A percentile compares a stretch with the other conserved stretches of the same genome.
Conservation (phyloP, 2,329 filamentous ascomycete genomes). For the Blastomyces emzantsi region DNA sequence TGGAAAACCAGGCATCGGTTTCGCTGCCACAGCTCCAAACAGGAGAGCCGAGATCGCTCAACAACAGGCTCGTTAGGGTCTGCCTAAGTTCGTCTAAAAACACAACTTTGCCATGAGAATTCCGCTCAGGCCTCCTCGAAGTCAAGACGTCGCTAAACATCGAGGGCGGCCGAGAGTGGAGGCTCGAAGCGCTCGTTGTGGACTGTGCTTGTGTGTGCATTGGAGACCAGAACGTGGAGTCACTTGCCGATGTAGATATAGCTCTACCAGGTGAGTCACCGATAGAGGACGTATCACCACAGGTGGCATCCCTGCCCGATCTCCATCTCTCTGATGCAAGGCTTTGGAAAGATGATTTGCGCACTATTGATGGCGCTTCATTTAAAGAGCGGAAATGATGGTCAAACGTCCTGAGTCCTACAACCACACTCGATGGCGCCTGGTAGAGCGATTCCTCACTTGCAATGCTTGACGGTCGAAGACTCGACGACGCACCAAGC, state of each 20-base stretch:
- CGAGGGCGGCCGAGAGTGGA: conserved; percentile 38
- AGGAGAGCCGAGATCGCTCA: conserved; percentile 81
- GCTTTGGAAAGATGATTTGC: conserved; percentile 60
- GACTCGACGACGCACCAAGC: conserved; percentile 30
- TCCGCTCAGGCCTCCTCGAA: conserved; percentile 30
- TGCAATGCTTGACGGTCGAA: conserved; percentile 37
- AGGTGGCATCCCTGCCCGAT: conserved; percentile 47
- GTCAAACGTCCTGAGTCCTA: conserved; percentile 24
- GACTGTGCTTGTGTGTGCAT: conserved; percentile 61
- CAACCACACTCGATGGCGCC: conserved; percentile 20
- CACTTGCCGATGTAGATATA: conserved; percentile 62
- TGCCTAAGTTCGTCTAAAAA: conserved; percentile 72
- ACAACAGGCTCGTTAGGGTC: conserved; percentile 68
- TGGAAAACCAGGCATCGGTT: conserved; percentile 76
- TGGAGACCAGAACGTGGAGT: conserved; percentile 86
- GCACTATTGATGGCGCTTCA: conserved; percentile 31
- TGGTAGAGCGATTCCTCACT: conserved; percentile 35
- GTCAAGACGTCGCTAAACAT: conserved; percentile 33
- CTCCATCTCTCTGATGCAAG: conserved; percentile 60
- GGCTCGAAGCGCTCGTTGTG: conserved; percentile 54
- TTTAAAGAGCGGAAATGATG: conserved; percentile 25
- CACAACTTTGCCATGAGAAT: conserved; percentile 59
- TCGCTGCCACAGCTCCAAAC: conserved; percentile 86
- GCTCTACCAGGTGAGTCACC: conserved; percentile 54
- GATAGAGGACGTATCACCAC: conserved; percentile 51